Evolutionary conservation across 2,329 filamentous ascomycete species (phyloP), one percentile per base, ranked within the genome.

Genomic region (Ophiostoma sp.): DNA sequence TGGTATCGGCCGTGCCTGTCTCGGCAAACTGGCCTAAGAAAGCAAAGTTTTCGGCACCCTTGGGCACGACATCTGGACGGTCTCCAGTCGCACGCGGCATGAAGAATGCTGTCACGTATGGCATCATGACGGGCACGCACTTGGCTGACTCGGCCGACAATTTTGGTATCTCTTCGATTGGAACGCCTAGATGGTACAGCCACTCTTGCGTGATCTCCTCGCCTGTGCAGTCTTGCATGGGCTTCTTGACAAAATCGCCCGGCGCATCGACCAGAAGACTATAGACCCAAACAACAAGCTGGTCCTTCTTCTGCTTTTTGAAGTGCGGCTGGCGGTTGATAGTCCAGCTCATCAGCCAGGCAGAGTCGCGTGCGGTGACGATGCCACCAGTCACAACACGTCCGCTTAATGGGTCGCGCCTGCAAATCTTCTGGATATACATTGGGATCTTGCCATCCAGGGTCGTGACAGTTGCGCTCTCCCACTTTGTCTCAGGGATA

Each of bases 321-420:
- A 82, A 81, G 70, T 82, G 76, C 8, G 80, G 81, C 68, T 83
- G 81, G 13, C 75, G 75, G 23, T 80, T 80, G 62, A 83, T 74
- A 3, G 77, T 79, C 69, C 81, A 76, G 70, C 75, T 80, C 52
- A 83, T 68, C 1, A 80, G 73, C 81, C 81, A 83, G 10, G 75
- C 75, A 71, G 78, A 79, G 69, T 82, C 79, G 69, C 77, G 77
- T 5, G 79, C 73, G 0, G 77, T 79, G 23, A 82, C 76, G 10
- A 81, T 77, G 15, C 77, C 77, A 4, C 77, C 76, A 0, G 77
- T 77, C 1, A 77, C 77, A 0, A 79, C 76, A 15, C 75, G 71
- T 64, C 79, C 76, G 60, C 76, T 77, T 23, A 79, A 77, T 15
- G 73, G 72, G 39, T 75, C 74, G 36, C 77, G 75, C 44, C 76